Evolutionary conservation across 1,284 basidiomycete genomes (phyloP).

Genomic region (Agroathelia rolfsii): DNA sequence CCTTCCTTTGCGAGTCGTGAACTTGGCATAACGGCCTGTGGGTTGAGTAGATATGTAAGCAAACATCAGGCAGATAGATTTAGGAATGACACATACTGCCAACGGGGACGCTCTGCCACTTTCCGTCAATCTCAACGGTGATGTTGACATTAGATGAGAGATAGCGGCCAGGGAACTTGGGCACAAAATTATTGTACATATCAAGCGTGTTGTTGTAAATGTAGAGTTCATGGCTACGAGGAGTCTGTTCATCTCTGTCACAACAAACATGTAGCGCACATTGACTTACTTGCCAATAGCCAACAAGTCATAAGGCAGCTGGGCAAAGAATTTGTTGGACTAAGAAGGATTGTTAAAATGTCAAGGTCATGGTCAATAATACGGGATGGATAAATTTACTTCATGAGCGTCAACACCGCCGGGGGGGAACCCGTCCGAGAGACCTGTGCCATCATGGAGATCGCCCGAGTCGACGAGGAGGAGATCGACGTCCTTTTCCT

Average conservation of each 20-base stretch:
- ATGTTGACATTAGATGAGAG: constrained; percentile 82
- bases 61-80: neutral
- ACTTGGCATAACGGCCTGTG: constrained; percentile 61
- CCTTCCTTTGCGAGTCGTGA: constrained; percentile 64
- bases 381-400: constrained; percentile 24
- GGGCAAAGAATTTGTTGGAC: constrained; percentile 63
- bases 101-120: constrained; percentile 46
- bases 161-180: constrained; percentile 64
- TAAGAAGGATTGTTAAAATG: too few species aligned
- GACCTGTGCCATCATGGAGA: constrained; percentile 73
- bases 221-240: constrained; percentile 72
- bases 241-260: constrained; percentile 7
- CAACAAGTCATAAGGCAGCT: constrained; percentile 76
- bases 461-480: constrained; percentile 69
- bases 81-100: constrained; percentile 39
- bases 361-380: constrained; percentile 4
- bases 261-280: constrained; percentile 2
- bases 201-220: constrained; percentile 67
- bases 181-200: constrained; percentile 70
- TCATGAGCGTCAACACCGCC: constrained; percentile 69
- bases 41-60: neutral
- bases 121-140: constrained; percentile 49
- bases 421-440: constrained; percentile 62
- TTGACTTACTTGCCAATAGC: constrained; percentile 70
- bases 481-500: constrained; percentile 62